phyloP scores from a whole-genome alignment of 2,329 filamentous ascomycete species.

The Zarea fungicola region DNA sequence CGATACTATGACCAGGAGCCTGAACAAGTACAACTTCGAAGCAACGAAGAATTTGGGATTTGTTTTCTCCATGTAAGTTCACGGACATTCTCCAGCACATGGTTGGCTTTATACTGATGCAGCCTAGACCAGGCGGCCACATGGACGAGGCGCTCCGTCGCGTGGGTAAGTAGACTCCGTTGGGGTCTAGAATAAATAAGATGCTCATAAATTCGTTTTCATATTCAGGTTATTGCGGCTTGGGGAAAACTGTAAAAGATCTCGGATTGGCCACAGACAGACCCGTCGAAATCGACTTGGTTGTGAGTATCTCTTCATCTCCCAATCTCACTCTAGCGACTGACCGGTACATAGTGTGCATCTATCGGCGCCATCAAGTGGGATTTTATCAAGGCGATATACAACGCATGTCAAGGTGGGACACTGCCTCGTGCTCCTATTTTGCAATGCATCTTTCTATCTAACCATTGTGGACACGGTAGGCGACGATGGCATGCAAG shows the following conservation, averaged over 20 bases:
- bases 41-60: slow-evolving; percentile 69
- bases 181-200: not conserved
- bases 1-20: slow-evolving; percentile 58
- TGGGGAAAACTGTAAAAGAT: slow-evolving; percentile 60
- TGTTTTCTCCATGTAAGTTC: slow-evolving; percentile 72
- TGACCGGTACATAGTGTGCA: slow-evolving; percentile 50
- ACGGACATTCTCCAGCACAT: not conserved
- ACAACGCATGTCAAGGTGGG: slow-evolving; percentile 50
- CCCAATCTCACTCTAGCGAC: not conserved
- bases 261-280: slow-evolving; percentile 55
- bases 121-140: slow-evolving; percentile 31
- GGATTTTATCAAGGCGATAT: slow-evolving; percentile 56
- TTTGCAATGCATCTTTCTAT: too few relatives aligned
- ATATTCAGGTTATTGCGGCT: slow-evolving; percentile 63
- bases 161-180: slow-evolving; percentile 24
- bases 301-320: slow-evolving; percentile 42
- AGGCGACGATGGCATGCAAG: slow-evolving; percentile 38
- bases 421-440: slow-evolving; percentile 7
- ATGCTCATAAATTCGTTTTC: slow-evolving; percentile 8
- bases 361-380: slow-evolving; percentile 74
- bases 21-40: slow-evolving; percentile 77
- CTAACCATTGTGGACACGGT: not conserved
- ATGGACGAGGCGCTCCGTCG: slow-evolving; percentile 23
- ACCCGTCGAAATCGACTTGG: slow-evolving; percentile 64
- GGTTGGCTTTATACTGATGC: slow-evolving; percentile 15